Evolutionary conservation across 306 rosid species (phyloP), one percentile per base, ranked within the genome.

Genomic region (Macrotyloma uniflorum): DNA sequence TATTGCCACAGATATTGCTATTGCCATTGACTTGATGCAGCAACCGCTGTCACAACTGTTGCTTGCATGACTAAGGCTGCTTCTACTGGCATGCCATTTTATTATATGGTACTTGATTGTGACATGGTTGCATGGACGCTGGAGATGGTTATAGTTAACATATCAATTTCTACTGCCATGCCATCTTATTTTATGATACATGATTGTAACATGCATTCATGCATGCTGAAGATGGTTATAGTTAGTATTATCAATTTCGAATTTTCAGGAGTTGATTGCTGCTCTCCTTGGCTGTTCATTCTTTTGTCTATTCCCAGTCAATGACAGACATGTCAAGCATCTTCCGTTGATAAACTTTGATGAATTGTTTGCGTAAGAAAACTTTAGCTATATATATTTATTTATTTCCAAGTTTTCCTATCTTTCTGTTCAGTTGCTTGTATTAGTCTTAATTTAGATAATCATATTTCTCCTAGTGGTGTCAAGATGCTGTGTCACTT

Each of bases 201-300:
- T 46, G n/a, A 49, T 42, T 38, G 43, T 67, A 59, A 23, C 9
- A 42, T 19, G 26, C 72, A 16, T 8, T 8, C 42, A 36, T 32
- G 45, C 43, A 6, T 22, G 51, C 23, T 59, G 45, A 20, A n/a
- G 45, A 64, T 57, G 50, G 57, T 28, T 57, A 57, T 72, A 59
- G 16, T 76, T 76, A 9, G 49, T 61, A 54, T 61, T 45, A 47
- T 22, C 5, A 54, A 54, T 62, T 83, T 23, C 28, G 72, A 22
- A 72, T 78, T 89, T 84, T 77, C 93, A 95, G 98, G 97, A 95
- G 85, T 71, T 95, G 84, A 87, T 87, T 58, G 88, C 92, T 69
- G 98, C 96, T 76, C 93, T 95, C 79, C 98, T 95, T 66, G 90
- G 76, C 75, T 92, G 98, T 87, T 91, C 97, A 43, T 82, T 95